Evolutionary conservation across 768 basidiomycete genomes (phyloP), one percentile per base, ranked within the genome.

Genomic region (Amanita muscaria): DNA sequence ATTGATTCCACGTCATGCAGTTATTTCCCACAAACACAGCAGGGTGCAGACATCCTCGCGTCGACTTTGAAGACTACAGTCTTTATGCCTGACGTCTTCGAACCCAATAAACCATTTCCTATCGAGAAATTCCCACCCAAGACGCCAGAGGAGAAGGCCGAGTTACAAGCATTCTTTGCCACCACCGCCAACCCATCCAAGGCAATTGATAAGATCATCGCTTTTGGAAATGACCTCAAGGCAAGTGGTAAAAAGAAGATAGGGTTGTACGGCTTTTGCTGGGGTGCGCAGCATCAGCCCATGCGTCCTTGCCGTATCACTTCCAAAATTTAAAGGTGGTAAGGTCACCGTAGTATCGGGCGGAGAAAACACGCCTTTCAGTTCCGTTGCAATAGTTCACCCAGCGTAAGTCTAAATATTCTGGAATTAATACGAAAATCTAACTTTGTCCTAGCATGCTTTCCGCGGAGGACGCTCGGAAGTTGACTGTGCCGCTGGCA

Each of bases 61-160:
- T 61, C 66, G 5, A 58, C 69, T 11, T 58, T 80, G 25, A 65
- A 70, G 5, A 73, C 73, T 15, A 72, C 67, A 19, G 75, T 83
- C 29, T 70, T 76, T 56, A 78, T 82, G 75, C 81, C 80, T 21
- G 79, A 82, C 57, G 77, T 82, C 53, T 79, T 81, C 58, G 72
- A 76, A 51, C 72, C 71, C 7, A 59, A 72, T 22, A 57, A 59
- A 30, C 68, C 79, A 2, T 79, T 72, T 54, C 66, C 74, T 2
- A 42, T 59, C 5, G 68, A 67, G 16, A 64, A 69, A 42, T 78
- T 70, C 57, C 79, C 80, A 4, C 77, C 78, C 6, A 66, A 68
- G 51, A 70, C 70, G 2, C 70, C 74, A 34, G 61, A 72, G 52
- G 69, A 75, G 37, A 75, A 77, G 56, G 59, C 60, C 9, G 70